Base-by-base conservation (phyloP, 345 rosid genomes). In the Salix purpurea region DNA sequence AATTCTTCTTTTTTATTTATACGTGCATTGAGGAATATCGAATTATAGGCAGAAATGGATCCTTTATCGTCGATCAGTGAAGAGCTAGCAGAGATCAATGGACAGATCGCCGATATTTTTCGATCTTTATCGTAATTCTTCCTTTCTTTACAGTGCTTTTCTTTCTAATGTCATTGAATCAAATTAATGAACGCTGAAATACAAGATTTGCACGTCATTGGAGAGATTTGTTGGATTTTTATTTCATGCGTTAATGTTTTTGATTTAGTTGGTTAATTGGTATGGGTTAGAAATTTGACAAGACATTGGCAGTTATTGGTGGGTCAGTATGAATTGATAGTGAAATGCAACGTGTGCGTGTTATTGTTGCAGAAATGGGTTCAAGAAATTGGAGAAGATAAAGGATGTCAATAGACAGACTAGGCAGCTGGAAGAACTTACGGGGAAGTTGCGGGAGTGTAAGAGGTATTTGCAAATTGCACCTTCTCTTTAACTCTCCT, bases 1-100 rank as follows among this genome's bases (percentile, higher is more conserved):
- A 28, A 16, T 60, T 10, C 21, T 16, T 36, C 37, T 15, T 13
- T 26, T 40, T 69, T 19, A 40, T 40, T 11, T 42, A 42, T 2
- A 44, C 21, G 1, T 24, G 21, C 18, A 67, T 52, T 54, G n/a
- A 58, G 50, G 67, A 50, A 7, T 32, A 19, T 54, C 4, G 44
- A 56, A 26, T 62, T 44, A 2, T 69, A n/a, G 26, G 62, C 14
- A 75, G 78, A 64, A 80, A 94, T 91, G 94, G 91, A 90, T 86
- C 80, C 86, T 23, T 73, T 91, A 65, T 87, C 91, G 2, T 83
- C 88, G 21, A 84, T 91, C 80, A 91, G 91, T 85, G 97, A 91
- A 67, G 96, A 96, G 88, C 86, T 93, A 40, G 97, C 89, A 64
- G 91, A 90, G 86, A 86, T 93, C 84, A 86, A 93, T 28, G 99